These are phyloP conservation scores for Penicillium lagena DNA, from an alignment of 495 filamentous ascomycete genomes.

Conservation along the genomic window DNA sequence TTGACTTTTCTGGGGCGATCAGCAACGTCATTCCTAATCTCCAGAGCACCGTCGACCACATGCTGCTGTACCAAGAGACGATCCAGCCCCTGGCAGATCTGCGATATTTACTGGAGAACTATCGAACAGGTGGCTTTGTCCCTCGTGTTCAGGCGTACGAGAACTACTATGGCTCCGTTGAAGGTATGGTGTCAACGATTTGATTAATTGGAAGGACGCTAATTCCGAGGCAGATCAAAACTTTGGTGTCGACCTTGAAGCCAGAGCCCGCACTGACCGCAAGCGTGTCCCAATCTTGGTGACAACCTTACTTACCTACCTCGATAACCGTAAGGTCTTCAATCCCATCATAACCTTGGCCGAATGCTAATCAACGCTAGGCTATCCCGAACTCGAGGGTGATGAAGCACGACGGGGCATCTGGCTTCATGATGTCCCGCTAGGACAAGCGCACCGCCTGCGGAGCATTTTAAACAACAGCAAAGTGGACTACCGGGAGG, in stretches of 20 bases:
- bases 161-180: conserved; percentile 97
- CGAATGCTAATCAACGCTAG: conserved; percentile 23
- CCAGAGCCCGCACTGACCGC: conserved; percentile 82
- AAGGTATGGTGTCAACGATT: conserved; percentile 40
- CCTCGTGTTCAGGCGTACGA: conserved; percentile 93
- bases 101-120: conserved; percentile 94
- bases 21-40: conserved; percentile 97
- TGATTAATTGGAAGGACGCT: too few relatives aligned
- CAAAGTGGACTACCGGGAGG: conserved; percentile 68
- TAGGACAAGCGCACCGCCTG: conserved; percentile 79
- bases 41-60: conserved; percentile 91
- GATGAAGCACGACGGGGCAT: conserved; percentile 89
- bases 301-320: conserved; percentile 85
- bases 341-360: background rate
- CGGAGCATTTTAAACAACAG: conserved; percentile 80
- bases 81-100: conserved; percentile 89
- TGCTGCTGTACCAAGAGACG: conserved; percentile 99
- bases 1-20: conserved; percentile 96
- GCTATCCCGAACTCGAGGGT: conserved; percentile 95
- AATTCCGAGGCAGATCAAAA: conserved; percentile 62
- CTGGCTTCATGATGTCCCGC: conserved; percentile 88
- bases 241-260: conserved; percentile 95
- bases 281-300: conserved; percentile 93
- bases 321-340: conserved; percentile 67
- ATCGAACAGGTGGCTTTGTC: conserved; percentile 86